phyloP scores from a whole-genome alignment of 306 rosid species.

The Lathyrus oleraceus region DNA sequence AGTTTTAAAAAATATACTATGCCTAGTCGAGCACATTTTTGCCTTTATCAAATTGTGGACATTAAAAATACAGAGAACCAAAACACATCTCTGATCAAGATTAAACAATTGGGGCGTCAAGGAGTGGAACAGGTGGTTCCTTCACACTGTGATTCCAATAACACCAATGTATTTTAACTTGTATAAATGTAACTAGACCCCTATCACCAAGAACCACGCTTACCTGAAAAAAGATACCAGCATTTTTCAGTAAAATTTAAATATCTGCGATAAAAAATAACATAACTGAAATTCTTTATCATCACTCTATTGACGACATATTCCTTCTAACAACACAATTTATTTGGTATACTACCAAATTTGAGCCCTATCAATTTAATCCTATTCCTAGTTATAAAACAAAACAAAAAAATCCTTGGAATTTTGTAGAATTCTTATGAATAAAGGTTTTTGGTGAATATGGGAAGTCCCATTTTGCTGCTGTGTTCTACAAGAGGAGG shows the following conservation, averaged over 20 bases:
- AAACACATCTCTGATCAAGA: constrained; percentile 22
- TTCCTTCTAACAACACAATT: constrained; percentile 4
- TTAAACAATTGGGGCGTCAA: constrained; percentile 11
- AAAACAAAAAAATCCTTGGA: not conserved
- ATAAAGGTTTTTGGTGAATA: not conserved
- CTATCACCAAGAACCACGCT: constrained; percentile 27
- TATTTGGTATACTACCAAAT: not conserved
- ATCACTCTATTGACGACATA: not conserved
- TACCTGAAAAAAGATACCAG: constrained; percentile 42
- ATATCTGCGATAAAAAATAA: not conserved
- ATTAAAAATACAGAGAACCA: constrained; percentile 12
- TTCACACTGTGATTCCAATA: constrained; percentile 14
- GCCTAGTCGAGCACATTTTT: constrained; percentile 19
- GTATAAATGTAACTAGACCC: not conserved
- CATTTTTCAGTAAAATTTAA: not conserved
- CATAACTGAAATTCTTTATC: not conserved
- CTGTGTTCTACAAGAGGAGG: constrained; percentile 5
- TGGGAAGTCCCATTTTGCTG: not conserved
- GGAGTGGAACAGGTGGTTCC: constrained; percentile 29
- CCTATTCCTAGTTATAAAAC: not conserved
- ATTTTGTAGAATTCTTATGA: not conserved
- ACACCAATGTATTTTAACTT: constrained; percentile 7
- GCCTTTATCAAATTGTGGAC: constrained; percentile 25
- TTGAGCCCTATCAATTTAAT: not conserved
- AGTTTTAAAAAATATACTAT: not conserved